These are phyloP conservation scores for Breynia disticha DNA, from an alignment of 441 rosid species.

Conservation along the genomic window DNA sequence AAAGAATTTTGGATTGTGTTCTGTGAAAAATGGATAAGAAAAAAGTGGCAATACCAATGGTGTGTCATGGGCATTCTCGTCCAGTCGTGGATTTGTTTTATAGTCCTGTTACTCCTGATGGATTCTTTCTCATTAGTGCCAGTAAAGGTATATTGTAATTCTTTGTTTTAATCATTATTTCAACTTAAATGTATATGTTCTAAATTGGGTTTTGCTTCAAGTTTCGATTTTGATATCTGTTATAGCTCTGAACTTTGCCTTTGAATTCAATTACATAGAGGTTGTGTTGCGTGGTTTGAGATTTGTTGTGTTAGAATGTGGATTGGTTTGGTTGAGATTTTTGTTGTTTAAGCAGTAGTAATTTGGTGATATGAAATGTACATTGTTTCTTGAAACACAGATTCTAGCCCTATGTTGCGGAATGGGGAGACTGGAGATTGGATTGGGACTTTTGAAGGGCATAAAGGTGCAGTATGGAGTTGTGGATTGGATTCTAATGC, in stretches of 20 bases:
- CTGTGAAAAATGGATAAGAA: constrained; percentile 41
- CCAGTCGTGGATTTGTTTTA: constrained; percentile 90
- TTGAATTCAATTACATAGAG: background rate
- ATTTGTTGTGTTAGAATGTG: background rate
- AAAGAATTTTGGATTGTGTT: background rate
- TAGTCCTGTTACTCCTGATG: constrained; percentile 92
- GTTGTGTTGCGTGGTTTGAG: background rate
- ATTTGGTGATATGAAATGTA: background rate
- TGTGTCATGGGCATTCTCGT: constrained; percentile 96
- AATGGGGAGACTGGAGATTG: constrained; percentile 99
- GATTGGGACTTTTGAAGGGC: constrained; percentile 98
- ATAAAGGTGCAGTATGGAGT: constrained; percentile 98
- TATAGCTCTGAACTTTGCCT: background rate
- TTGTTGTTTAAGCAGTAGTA: background rate
- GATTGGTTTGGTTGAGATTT: background rate
- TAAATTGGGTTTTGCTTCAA: background rate
- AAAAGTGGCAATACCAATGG: constrained; percentile 66
- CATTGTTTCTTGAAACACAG: constrained; percentile 27
- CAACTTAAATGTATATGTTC: background rate
- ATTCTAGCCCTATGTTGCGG: constrained; percentile 89
- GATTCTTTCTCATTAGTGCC: constrained; percentile 89
- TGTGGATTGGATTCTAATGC: constrained; percentile 84
- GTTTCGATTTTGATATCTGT: background rate
- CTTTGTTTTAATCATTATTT: background rate
- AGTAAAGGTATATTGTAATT: constrained; percentile 53